Evolutionary conservation across 2,329 filamentous ascomycete species (phyloP).

Genomic region (Phoma herbarum): DNA sequence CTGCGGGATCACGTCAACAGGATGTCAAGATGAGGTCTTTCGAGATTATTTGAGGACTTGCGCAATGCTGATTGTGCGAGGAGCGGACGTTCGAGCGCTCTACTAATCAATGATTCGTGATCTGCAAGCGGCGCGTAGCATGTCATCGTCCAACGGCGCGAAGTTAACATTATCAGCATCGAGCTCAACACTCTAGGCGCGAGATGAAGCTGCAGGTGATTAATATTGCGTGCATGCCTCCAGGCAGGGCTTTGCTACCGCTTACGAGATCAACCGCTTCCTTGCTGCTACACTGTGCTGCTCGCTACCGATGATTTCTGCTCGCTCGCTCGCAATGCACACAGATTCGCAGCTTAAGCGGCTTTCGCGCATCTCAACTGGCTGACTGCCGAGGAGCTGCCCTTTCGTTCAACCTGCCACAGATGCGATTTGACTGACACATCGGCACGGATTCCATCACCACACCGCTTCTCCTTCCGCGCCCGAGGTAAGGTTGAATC

Average conservation of each 20-base stretch:
- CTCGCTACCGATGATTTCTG: background rate
- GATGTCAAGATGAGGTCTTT: background rate
- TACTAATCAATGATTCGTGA: background rate
- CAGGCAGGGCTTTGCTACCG: background rate
- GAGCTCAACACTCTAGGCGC: conserved; percentile 1
- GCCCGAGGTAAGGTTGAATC: conserved; percentile 3
- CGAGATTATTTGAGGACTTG: background rate
- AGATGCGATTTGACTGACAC: conserved; percentile 2
- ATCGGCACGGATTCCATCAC: background rate
- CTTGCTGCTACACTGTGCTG: background rate
- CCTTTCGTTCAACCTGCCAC: conserved; percentile 6
- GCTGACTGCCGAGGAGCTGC: background rate
- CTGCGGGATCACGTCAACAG: background rate
- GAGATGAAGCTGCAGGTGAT: background rate
- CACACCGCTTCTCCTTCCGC: conserved; percentile 20
- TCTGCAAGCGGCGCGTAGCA: conserved; percentile 21
- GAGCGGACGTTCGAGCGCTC: background rate
- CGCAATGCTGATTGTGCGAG: background rate
- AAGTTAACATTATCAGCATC: background rate
- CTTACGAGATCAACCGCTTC: background rate
- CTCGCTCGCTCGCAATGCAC: conserved; percentile 1
- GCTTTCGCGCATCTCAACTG: background rate
- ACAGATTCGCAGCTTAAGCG: background rate
- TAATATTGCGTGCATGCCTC: background rate
- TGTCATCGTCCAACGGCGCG: conserved; percentile 8